These are phyloP conservation scores for Fomitopsis schrenkii DNA, from an alignment of 1,284 basidiomycete genomes.

Conservation along the genomic window DNA sequence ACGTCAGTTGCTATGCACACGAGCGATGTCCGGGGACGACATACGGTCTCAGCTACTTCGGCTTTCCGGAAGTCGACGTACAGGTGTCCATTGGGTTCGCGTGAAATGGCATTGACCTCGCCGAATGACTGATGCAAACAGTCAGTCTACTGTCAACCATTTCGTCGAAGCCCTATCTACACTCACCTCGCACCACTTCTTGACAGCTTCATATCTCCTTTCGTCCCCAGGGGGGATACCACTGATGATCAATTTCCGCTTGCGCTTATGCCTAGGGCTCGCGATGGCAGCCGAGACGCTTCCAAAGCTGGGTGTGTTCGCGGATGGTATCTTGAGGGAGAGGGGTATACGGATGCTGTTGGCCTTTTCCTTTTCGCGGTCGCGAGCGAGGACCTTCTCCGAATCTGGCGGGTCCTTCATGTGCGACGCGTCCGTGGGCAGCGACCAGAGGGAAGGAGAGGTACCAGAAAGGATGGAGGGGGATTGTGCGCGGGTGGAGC, in stretches of 20 bases:
- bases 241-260: constrained; percentile 35
- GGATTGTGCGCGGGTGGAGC: constrained; percentile 42
- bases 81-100: constrained; percentile 70
- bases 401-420: constrained; percentile 32
- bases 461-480: constrained; percentile 35
- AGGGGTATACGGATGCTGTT: constrained; percentile 21
- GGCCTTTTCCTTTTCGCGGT: constrained; percentile 17
- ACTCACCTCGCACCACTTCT: constrained; percentile 70
- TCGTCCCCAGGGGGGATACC: constrained; percentile 33
- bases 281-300: constrained; percentile 23
- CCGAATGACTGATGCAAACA: constrained; percentile 55
- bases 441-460: constrained; percentile 37
- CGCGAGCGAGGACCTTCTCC: constrained; percentile 24
- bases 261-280: constrained; percentile 24
- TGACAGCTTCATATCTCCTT: constrained; percentile 32
- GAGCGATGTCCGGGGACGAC: neutral
- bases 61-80: constrained; percentile 66
- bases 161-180: neutral
- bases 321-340: constrained; percentile 18
- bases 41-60: constrained; percentile 74
- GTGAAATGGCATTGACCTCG: constrained; percentile 62
- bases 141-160: neutral
- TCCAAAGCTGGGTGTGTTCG: constrained; percentile 14
- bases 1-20: neutral
- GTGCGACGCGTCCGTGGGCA: constrained; percentile 36